These are phyloP conservation scores for Vitellaria paradoxa DNA, from an alignment of 179 eudicot species.

Conservation along the genomic window DNA sequence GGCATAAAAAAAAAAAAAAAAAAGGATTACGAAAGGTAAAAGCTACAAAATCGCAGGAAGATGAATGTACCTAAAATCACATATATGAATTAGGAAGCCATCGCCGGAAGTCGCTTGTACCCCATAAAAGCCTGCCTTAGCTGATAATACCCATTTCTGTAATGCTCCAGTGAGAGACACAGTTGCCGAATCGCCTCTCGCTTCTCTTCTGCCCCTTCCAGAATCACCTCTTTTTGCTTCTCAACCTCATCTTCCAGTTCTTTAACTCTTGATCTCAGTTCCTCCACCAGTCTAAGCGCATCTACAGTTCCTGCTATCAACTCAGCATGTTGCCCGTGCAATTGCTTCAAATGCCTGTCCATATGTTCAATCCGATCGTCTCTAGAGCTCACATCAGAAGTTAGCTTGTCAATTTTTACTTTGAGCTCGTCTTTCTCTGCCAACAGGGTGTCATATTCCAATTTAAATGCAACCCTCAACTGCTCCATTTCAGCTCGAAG, in stretches of 20 bases:
- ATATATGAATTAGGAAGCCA: slow-evolving; percentile 31
- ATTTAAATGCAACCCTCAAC: slow-evolving; percentile 38
- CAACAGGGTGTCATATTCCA: slow-evolving; percentile 34
- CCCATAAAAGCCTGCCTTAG: slow-evolving; percentile 59
- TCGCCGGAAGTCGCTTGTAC: slow-evolving; percentile 45
- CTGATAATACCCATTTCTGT: slow-evolving; percentile 53
- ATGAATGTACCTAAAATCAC: background rate
- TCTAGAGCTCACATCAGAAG: slow-evolving; percentile 31
- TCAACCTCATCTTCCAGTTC: slow-evolving; percentile 58
- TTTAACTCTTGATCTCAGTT: slow-evolving; percentile 36
- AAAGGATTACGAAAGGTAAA: background rate
- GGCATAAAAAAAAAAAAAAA: background rate
- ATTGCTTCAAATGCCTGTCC: slow-evolving; percentile 43
- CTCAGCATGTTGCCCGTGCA: slow-evolving; percentile 41
- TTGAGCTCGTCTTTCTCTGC: slow-evolving; percentile 43
- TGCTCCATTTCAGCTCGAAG: slow-evolving; percentile 53
- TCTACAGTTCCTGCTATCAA: slow-evolving; percentile 38
- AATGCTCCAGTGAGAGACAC: slow-evolving; percentile 82
- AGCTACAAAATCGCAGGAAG: background rate
- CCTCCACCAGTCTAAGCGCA: slow-evolving; percentile 31
- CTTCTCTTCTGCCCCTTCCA: slow-evolving; percentile 75
- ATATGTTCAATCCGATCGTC: slow-evolving; percentile 38
- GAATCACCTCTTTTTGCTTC: slow-evolving; percentile 37
- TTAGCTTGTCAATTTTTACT: slow-evolving; percentile 19
- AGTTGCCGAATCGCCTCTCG: slow-evolving; percentile 84